These are phyloP conservation scores for Dipteronia sinensis DNA, from an alignment of 345 rosid species.

Conservation along the genomic window DNA sequence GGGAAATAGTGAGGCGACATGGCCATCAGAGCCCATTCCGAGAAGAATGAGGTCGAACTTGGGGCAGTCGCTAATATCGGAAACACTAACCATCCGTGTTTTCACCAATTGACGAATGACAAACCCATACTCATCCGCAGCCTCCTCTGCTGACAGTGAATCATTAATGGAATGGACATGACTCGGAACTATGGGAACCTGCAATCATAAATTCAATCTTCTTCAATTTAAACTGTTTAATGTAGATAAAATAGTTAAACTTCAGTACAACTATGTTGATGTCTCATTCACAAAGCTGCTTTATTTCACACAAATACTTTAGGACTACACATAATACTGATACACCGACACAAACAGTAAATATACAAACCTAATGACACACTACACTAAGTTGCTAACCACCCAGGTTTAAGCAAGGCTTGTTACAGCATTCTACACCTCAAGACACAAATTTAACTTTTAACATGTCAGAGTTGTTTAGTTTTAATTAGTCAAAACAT, in stretches of 20 bases:
- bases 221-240: not conserved
- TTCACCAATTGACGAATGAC: constrained; percentile 73
- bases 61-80: constrained; percentile 82
- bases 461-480: not conserved
- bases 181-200: constrained; percentile 79
- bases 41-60: constrained; percentile 90
- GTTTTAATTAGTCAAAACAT: not conserved
- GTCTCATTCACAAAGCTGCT: not conserved
- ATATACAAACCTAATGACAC: not conserved
- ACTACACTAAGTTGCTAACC: not conserved
- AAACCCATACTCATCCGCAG: constrained; percentile 74
- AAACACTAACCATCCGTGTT: constrained; percentile 58
- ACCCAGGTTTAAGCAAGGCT: not conserved
- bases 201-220: constrained; percentile 11
- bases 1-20: constrained; percentile 87
- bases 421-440: not conserved
- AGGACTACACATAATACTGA: not conserved
- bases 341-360: not conserved
- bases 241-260: not conserved
- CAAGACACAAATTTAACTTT: not conserved
- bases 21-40: constrained; percentile 88
- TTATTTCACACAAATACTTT: not conserved
- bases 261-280: not conserved
- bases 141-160: constrained; percentile 76
- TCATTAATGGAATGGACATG: constrained; percentile 84